These are phyloP conservation scores for Oleoguttula mirabilis DNA, from an alignment of 495 filamentous ascomycete species.

Conservation along the genomic window DNA sequence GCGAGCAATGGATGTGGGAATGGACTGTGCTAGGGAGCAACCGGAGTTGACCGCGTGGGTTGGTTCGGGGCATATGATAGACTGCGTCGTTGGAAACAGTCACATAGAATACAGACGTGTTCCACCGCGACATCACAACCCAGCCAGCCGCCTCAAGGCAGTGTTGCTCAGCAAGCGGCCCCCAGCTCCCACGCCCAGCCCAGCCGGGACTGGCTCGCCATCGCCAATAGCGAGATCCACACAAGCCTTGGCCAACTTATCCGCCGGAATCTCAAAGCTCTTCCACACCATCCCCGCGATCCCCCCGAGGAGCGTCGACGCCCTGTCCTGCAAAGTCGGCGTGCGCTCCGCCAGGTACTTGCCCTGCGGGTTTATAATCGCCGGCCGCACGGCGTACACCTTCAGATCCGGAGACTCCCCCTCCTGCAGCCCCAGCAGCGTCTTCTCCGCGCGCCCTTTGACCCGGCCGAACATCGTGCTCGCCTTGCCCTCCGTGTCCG, in stretches of 20 bases:
- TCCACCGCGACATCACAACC: slow-evolving; percentile 25
- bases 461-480: slow-evolving; percentile 45
- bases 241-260: slow-evolving; percentile 33
- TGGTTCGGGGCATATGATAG: no score
- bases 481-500: slow-evolving; percentile 38
- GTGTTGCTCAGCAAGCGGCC: slow-evolving; percentile 39
- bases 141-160: slow-evolving; percentile 36
- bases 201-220: slow-evolving; percentile 31
- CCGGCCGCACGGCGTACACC: slow-evolving; percentile 42
- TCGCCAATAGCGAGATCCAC: slow-evolving; percentile 51
- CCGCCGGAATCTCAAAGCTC: slow-evolving; percentile 32
- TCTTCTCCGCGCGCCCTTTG: slow-evolving; percentile 51
- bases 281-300: slow-evolving; percentile 7
- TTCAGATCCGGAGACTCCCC: slow-evolving; percentile 37
- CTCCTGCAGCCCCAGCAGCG: slow-evolving; percentile 37
- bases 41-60: no score
- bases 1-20: no score
- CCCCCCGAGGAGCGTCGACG: slow-evolving; percentile 4
- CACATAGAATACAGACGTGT: no score
- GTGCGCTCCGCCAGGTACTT: slow-evolving; percentile 8
- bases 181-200: slow-evolving; percentile 34
- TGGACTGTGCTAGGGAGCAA: no score
- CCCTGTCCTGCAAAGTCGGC: slow-evolving; percentile 4
- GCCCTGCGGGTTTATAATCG: slow-evolving; percentile 9
- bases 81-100: no score